A percentile compares a stretch with the other conserved stretches of the same genome.
phyloP scores from a whole-genome alignment of 2,329 filamentous ascomycete genomes.

The Paecilomyces formosus region DNA sequence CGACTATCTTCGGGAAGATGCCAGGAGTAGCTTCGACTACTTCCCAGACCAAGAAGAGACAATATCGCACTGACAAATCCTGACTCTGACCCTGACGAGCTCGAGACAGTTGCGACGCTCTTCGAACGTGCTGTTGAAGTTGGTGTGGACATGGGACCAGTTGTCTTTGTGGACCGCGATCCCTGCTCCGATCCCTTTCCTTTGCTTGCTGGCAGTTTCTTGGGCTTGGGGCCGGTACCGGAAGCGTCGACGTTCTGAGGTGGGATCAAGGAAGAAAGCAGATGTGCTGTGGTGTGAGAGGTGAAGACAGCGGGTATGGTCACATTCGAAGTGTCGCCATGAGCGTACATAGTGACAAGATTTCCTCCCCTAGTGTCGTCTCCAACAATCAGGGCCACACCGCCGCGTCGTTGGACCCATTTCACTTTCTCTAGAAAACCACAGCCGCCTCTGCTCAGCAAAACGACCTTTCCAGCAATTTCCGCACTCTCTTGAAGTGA shows the following conservation, averaged over 20 bases:
- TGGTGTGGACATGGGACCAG: constrained; percentile 17
- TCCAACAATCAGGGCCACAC: constrained; percentile 83
- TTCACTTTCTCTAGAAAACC: constrained; percentile 96
- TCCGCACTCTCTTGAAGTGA: constrained; percentile 86
- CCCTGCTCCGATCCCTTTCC: constrained; percentile 12
- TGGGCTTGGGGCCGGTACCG: constrained; percentile 50
- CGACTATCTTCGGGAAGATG: constrained; percentile 44
- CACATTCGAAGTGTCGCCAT: constrained; percentile 89
- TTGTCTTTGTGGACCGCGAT: constrained; percentile 16
- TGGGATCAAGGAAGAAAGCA: constrained; percentile 81
- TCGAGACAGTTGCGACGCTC: constrained; percentile 4
- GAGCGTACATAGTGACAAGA: constrained; percentile 96
- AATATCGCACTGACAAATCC: constrained; percentile 40
- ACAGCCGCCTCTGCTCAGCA: constrained; percentile 87
- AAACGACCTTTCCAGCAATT: constrained; percentile 84
- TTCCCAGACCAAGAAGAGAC: constrained; percentile 35
- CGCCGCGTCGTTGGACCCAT: constrained; percentile 90
- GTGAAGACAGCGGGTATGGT: constrained; percentile 94
- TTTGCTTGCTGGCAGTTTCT: constrained; percentile 16
- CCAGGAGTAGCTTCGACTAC: constrained; percentile 14
- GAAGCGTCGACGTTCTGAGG: constrained; percentile 58
- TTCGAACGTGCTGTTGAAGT: constrained; percentile 19
- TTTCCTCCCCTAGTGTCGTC: constrained; percentile 85
- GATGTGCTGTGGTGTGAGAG: constrained; percentile 85
- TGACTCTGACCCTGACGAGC: constrained; percentile 11